phyloP scores from a whole-genome alignment of 768 basidiomycete genomes.

The Boletus reticuloceps region DNA sequence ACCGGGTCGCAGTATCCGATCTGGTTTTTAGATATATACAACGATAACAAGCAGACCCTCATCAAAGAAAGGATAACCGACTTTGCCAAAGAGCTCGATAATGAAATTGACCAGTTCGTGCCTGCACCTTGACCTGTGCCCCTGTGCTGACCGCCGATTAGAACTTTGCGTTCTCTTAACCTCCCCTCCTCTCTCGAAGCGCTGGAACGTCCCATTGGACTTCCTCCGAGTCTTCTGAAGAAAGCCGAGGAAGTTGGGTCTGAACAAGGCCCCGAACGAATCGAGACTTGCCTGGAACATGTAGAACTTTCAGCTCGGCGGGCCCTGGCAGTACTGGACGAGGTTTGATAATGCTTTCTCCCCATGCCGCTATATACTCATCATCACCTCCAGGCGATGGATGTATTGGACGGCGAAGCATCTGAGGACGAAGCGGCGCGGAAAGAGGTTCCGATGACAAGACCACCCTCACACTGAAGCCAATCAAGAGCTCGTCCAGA shows the following conservation, averaged over 20 bases:
- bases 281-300: conserved; percentile 71
- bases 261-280: conserved; percentile 70
- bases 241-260: conserved; percentile 83
- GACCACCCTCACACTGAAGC: conserved; percentile 77
- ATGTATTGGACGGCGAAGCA: conserved; percentile 87
- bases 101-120: conserved; percentile 57
- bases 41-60: conserved; percentile 72
- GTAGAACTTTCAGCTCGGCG: conserved; percentile 63
- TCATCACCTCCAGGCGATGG: conserved; percentile 60
- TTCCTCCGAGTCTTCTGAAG: conserved; percentile 83
- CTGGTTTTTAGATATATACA: conserved; percentile 67
- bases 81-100: conserved; percentile 60
- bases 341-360: conserved; percentile 46
- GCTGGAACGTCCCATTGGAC: conserved; percentile 78
- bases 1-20: background rate
- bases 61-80: conserved; percentile 66
- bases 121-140: background rate
- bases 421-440: conserved; percentile 77
- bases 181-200: conserved; percentile 87
- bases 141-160: conserved; percentile 29
- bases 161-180: conserved; percentile 66
- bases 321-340: conserved; percentile 63
- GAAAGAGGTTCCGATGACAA: conserved; percentile 43
- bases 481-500: conserved; percentile 68
- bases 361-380: background rate